phyloP scores from a whole-genome alignment of 2,329 filamentous ascomycete species.

The Talaromyces sp. region DNA sequence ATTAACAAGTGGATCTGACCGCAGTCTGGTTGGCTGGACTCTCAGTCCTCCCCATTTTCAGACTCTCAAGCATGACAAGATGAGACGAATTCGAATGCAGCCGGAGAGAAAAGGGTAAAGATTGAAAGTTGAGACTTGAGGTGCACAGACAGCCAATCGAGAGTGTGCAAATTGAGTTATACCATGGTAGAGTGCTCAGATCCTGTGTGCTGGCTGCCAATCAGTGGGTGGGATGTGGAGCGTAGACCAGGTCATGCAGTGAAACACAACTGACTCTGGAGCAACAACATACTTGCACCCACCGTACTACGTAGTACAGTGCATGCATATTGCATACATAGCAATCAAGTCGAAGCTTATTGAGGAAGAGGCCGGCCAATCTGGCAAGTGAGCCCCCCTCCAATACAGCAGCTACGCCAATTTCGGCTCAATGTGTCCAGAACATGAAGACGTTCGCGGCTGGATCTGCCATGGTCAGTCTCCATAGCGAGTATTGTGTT shows the following conservation, averaged over 20 bases:
- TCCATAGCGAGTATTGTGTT: not conserved
- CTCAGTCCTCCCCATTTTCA: not conserved
- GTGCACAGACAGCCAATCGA: not conserved
- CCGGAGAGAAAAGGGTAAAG: slow-evolving; percentile 4
- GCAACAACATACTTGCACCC: not conserved
- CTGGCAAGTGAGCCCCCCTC: not conserved
- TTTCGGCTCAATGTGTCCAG: not conserved
- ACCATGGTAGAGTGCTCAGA: not conserved
- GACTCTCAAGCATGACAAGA: not conserved
- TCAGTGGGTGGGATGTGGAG: not conserved
- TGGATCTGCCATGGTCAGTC: not conserved
- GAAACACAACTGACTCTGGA: not conserved
- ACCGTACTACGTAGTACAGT: not conserved
- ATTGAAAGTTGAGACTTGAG: not conserved
- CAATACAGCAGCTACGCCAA: not conserved
- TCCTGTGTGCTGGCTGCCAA: not conserved
- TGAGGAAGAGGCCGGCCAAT: slow-evolving; percentile 1
- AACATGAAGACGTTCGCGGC: not conserved
- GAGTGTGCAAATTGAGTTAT: not conserved
- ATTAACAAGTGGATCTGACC: not conserved
- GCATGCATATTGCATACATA: not conserved
- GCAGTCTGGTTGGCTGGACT: not conserved
- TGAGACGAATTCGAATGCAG: not conserved
- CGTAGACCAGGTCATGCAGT: slow-evolving; percentile 11
- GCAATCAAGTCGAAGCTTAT: slow-evolving; percentile 11